These are phyloP conservation scores for Volvariella volvacea DNA, from an alignment of 1,284 basidiomycete genomes.

Conservation along the genomic window DNA sequence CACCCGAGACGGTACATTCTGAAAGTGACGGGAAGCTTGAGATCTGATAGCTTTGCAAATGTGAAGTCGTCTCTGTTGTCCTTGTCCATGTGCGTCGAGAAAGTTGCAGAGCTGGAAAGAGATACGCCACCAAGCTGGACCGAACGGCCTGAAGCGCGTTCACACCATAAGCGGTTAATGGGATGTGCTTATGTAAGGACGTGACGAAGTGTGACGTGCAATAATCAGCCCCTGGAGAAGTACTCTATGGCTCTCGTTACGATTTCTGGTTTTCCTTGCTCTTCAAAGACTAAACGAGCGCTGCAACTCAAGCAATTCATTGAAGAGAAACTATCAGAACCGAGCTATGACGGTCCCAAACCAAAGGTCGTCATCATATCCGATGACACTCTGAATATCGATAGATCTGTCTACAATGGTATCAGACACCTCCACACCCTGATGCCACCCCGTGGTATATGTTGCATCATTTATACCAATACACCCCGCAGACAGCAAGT, in stretches of 20 bases:
- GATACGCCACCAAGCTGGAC: too few species aligned
- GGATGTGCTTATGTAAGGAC: too few species aligned
- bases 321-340: conserved; percentile 43
- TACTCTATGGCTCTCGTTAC: conserved; percentile 86
- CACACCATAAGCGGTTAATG: too few species aligned
- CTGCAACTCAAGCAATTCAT: conserved; percentile 61
- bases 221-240: too few species aligned
- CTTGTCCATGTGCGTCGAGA: conserved; percentile 79
- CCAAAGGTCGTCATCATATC: conserved; percentile 66
- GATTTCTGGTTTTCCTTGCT: conserved; percentile 84
- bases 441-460: conserved; percentile 4
- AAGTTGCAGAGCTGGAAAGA: too few species aligned
- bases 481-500: conserved; percentile 53
- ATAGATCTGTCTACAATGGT: conserved; percentile 74
- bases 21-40: conserved; percentile 82
- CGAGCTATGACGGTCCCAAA: conserved; percentile 44
- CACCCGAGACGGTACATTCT: conserved; percentile 58
- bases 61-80: conserved; percentile 81
- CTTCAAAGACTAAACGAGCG: conserved; percentile 80
- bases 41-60: conserved; percentile 82
- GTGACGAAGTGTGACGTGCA: too few species aligned
- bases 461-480: background rate
- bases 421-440: too few species aligned
- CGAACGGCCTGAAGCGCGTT: too few species aligned
- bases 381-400: conserved; percentile 69